Conservation (phyloP, 2,329 filamentous ascomycete genomes). For the Xylaria polymorpha region DNA sequence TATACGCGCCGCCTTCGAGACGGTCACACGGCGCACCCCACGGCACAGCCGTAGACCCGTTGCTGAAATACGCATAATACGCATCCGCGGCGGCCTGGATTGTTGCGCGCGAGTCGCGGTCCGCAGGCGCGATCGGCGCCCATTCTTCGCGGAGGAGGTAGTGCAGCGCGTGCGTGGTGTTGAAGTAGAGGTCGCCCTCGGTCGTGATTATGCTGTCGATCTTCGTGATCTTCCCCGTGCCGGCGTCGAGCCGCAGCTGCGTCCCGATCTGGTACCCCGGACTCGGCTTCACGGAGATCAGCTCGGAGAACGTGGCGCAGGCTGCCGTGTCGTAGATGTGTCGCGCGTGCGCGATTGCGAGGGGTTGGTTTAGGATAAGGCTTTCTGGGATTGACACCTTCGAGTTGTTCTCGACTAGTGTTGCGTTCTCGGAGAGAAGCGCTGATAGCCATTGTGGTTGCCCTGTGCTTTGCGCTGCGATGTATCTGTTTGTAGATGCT, state of each 20-base stretch:
- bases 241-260: constrained; percentile 43
- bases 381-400: constrained; percentile 20
- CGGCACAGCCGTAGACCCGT: constrained; percentile 44
- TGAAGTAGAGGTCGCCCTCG: constrained; percentile 48
- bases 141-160: constrained; percentile 46
- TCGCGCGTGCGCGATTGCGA: constrained; percentile 36
- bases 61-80: constrained; percentile 49
- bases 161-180: constrained; percentile 49
- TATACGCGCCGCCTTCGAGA: constrained; percentile 47
- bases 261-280: constrained; percentile 45
- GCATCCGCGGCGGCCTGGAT: constrained; percentile 49
- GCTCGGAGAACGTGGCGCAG: constrained; percentile 42
- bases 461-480: constrained; percentile 44
- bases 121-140: constrained; percentile 40
- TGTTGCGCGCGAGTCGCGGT: constrained; percentile 40
- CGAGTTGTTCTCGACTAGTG: constrained; percentile 40
- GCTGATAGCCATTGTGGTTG: constrained; percentile 38
- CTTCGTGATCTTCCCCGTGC: constrained; percentile 34
- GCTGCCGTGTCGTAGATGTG: constrained; percentile 45
- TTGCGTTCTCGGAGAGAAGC: constrained; percentile 31
- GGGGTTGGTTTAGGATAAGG: constrained; percentile 25
- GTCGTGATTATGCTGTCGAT: constrained; percentile 48
- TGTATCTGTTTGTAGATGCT: constrained; percentile 44
- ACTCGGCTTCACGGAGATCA: constrained; percentile 28
- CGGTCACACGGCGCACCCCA: constrained; percentile 52